phyloP scores from a whole-genome alignment of 768 basidiomycete species.

The Chalciporus piperatus region DNA sequence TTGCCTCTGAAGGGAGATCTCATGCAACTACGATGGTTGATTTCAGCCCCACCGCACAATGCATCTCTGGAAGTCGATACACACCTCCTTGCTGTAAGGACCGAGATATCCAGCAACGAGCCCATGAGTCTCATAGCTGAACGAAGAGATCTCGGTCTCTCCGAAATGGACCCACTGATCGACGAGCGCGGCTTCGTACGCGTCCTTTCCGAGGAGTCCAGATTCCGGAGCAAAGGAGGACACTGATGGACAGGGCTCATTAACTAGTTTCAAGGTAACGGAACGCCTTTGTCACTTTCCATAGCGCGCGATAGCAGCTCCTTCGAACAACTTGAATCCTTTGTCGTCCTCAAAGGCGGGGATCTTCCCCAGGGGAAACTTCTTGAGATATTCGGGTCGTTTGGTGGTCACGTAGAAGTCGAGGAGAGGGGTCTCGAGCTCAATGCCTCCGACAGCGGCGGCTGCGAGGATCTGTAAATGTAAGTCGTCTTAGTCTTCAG shows the following conservation, averaged over 20 bases:
- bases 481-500: neutral
- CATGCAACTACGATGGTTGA: slow-evolving; percentile 14
- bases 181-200: slow-evolving; percentile 23
- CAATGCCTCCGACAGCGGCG: slow-evolving; percentile 23
- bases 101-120: slow-evolving; percentile 18
- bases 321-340: slow-evolving; percentile 27
- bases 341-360: slow-evolving; percentile 25
- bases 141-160: slow-evolving; percentile 23
- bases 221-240: slow-evolving; percentile 25
- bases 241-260: slow-evolving; percentile 12
- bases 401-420: slow-evolving; percentile 25
- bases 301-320: slow-evolving; percentile 29
- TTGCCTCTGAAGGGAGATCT: slow-evolving; percentile 15
- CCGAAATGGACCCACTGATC: slow-evolving; percentile 33
- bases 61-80: neutral
- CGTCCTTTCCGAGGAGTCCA: slow-evolving; percentile 23
- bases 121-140: slow-evolving; percentile 21
- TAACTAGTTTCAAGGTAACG: neutral
- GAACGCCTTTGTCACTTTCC: slow-evolving; percentile 6
- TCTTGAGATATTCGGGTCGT: slow-evolving; percentile 26
- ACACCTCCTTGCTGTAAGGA: slow-evolving; percentile 22
- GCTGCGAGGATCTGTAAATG: slow-evolving; percentile 22
- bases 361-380: slow-evolving; percentile 30
- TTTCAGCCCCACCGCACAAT: neutral
- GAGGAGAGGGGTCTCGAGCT: slow-evolving; percentile 22